phyloP scores from a whole-genome alignment of 331 rosid genomes.

The Phaseolus coccineus region DNA sequence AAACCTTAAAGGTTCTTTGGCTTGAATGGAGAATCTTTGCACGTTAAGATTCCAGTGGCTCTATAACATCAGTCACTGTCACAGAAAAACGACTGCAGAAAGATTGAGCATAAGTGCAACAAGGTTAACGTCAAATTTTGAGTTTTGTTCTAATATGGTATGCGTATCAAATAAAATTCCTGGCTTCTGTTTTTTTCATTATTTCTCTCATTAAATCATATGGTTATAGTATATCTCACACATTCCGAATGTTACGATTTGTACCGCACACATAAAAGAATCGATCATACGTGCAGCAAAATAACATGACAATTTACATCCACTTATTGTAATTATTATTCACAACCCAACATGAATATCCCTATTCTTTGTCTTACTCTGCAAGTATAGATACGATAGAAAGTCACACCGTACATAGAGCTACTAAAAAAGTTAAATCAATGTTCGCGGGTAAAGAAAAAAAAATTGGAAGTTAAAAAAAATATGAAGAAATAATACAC shows the following conservation, averaged over 20 bases:
- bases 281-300: neutral
- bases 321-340: neutral
- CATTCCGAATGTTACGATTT: neutral
- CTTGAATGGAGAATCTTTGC: slow-evolving; percentile 40
- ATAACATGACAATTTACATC: neutral
- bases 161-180: slow-evolving; percentile 15
- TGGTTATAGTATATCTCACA: neutral
- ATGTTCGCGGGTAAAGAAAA: too few species aligned
- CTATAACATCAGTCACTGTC: slow-evolving; percentile 43
- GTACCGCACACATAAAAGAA: neutral
- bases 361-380: too few species aligned
- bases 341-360: neutral
- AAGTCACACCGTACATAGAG: too few species aligned
- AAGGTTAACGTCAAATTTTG: neutral
- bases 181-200: neutral
- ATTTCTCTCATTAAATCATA: neutral
- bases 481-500: too few species aligned
- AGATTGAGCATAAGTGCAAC: neutral
- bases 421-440: too few species aligned
- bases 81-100: slow-evolving; percentile 7
- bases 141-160: slow-evolving; percentile 18
- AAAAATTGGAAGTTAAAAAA: too few species aligned
- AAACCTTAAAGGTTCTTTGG: neutral
- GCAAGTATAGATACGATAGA: too few species aligned
- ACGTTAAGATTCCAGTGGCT: slow-evolving; percentile 26